These are phyloP conservation scores for Solanum gracilifrons DNA, from an alignment of 257 asterid species.

Conservation along the genomic window DNA sequence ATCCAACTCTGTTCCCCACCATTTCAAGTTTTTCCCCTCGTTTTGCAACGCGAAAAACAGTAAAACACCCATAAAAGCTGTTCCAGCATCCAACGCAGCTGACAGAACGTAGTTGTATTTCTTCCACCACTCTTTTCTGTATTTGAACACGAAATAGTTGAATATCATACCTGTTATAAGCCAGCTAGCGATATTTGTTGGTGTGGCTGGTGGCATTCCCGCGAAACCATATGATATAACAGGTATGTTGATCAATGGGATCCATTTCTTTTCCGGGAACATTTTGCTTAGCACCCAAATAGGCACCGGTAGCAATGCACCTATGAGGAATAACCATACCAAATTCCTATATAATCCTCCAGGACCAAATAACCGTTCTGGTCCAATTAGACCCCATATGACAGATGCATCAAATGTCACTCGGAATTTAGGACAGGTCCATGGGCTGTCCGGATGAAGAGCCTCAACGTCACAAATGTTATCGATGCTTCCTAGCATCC, in stretches of 20 bases:
- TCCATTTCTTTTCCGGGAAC: conserved; percentile 83
- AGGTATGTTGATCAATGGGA: conserved; percentile 71
- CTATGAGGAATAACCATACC: conserved; percentile 79
- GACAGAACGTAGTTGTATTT: conserved; percentile 79
- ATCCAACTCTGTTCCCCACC: conserved; percentile 89
- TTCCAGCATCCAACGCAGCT: conserved; percentile 91
- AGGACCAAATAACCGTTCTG: conserved; percentile 59
- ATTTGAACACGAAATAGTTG: conserved; percentile 78
- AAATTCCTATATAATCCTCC: conserved; percentile 75
- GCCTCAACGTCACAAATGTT: conserved; percentile 73
- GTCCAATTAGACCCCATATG: conserved; percentile 87
- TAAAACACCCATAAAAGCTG: conserved; percentile 90
- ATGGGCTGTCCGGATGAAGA: conserved; percentile 75
- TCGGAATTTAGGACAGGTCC: conserved; percentile 89
- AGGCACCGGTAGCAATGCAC: conserved; percentile 81
- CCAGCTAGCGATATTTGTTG: conserved; percentile 93
- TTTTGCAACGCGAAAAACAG: conserved; percentile 69
- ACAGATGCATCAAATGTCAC: conserved; percentile 81
- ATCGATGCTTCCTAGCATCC: conserved; percentile 79
- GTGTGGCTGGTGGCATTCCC: conserved; percentile 98
- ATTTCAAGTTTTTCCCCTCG: conserved; percentile 52
- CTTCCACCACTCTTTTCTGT: conserved; percentile 78
- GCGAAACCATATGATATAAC: conserved; percentile 85
- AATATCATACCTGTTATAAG: conserved; percentile 60
- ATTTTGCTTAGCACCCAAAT: conserved; percentile 74